Conservation (phyloP, 1,284 basidiomycete genomes). For the Albatrellus sp. region DNA sequence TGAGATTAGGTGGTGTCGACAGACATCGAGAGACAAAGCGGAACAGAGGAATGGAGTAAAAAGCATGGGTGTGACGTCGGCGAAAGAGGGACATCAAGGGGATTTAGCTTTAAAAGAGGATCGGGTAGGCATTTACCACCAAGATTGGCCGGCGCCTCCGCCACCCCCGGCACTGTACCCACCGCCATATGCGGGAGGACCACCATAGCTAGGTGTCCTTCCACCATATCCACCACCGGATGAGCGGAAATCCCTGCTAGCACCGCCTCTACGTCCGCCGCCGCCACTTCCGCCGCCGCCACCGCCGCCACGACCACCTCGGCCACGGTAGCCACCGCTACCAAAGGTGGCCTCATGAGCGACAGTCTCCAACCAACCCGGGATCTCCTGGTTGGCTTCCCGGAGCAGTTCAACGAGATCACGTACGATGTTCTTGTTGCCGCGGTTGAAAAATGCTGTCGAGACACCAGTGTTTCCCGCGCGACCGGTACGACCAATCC, state of each 20-base stretch:
- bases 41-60: not conserved
- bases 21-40: not conserved
- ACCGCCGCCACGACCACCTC: conserved; percentile 47
- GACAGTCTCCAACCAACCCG: conserved; percentile 84
- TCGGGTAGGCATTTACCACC: conserved; percentile 34
- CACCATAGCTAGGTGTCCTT: conserved; percentile 11
- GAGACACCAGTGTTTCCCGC: conserved; percentile 96
- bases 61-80: not conserved
- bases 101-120: conserved; percentile 6
- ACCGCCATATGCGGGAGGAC: conserved; percentile 25
- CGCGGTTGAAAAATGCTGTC: conserved; percentile 91
- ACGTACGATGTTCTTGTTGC: conserved; percentile 84
- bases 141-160: conserved; percentile 16
- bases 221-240: conserved; percentile 21
- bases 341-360: conserved; percentile 75
- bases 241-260: conserved; percentile 34
- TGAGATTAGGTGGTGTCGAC: not conserved
- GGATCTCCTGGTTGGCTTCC: conserved; percentile 96
- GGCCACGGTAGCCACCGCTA: conserved; percentile 39
- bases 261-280: conserved; percentile 37
- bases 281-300: conserved; percentile 48
- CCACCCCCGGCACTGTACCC: conserved; percentile 22
- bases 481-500: conserved; percentile 98
- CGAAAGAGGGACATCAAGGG: not conserved
- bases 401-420: conserved; percentile 89